Conservation (phyloP, 768 basidiomycete species). For the Crucibulum laeve region DNA sequence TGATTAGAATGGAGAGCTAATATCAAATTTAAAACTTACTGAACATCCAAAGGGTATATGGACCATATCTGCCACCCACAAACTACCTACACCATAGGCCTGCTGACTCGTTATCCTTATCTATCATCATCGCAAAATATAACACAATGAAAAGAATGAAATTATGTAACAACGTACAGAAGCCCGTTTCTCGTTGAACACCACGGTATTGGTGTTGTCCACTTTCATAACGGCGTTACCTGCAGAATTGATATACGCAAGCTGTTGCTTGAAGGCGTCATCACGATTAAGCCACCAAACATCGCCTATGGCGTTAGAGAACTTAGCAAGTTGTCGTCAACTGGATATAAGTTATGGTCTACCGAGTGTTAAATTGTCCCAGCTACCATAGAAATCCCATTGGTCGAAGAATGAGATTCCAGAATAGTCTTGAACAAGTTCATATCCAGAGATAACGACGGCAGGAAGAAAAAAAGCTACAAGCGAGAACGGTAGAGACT, state of each 20-base stretch:
- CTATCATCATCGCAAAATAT: constrained; percentile 10
- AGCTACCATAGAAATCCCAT: constrained; percentile 45
- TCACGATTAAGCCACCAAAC: constrained; percentile 44
- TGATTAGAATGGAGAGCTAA: not conserved
- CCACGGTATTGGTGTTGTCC: constrained; percentile 60
- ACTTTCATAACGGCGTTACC: constrained; percentile 69
- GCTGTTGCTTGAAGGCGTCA: constrained; percentile 26
- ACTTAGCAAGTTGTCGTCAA: not conserved
- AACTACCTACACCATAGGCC: constrained; percentile 32
- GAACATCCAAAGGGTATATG: constrained; percentile 57
- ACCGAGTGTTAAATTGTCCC: constrained; percentile 41
- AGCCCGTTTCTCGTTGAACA: constrained; percentile 43
- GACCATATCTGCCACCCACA: constrained; percentile 38
- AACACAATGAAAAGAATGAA: not conserved
- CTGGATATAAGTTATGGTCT: not conserved
- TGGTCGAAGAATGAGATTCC: constrained; percentile 44
- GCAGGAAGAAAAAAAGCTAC: too few species aligned
- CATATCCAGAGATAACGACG: too few species aligned
- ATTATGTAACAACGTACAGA: constrained; percentile 35
- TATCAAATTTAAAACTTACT: constrained; percentile 21
- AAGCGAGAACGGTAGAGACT: too few species aligned
- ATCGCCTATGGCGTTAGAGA: constrained; percentile 33
- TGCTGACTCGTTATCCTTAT: constrained; percentile 40
- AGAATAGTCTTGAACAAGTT: constrained; percentile 36
- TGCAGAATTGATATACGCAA: constrained; percentile 52